These are phyloP conservation scores for Mycena venus DNA, from an alignment of 768 basidiomycete species.

Conservation along the genomic window DNA sequence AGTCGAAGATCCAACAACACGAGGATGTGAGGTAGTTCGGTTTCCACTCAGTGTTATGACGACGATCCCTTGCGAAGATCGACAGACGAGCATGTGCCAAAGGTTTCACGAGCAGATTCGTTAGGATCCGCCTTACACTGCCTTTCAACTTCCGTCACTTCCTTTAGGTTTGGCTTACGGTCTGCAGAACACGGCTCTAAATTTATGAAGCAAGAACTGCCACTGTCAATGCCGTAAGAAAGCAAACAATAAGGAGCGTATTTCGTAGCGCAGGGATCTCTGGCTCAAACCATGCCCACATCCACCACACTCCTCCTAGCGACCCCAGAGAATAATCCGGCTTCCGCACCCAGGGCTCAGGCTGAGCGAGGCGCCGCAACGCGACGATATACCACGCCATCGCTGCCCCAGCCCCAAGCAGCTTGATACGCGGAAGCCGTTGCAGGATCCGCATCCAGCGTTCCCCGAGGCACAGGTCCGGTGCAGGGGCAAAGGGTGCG, in stretches of 20 bases:
- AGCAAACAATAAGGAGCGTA: not conserved
- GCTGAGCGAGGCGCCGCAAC: slow-evolving; percentile 64
- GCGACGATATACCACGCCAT: slow-evolving; percentile 78
- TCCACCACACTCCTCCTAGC: slow-evolving; percentile 53
- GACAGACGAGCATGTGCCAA: too few species aligned
- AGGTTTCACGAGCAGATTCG: too few species aligned
- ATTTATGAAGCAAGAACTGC: too few species aligned
- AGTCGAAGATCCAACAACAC: too few species aligned
- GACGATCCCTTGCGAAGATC: too few species aligned
- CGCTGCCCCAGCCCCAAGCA: slow-evolving; percentile 74
- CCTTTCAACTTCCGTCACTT: too few species aligned
- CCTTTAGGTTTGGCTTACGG: too few species aligned
- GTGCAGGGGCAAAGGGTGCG: slow-evolving; percentile 55
- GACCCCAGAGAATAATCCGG: slow-evolving; percentile 48
- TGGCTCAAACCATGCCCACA: slow-evolving; percentile 61
- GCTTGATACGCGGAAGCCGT: slow-evolving; percentile 60
- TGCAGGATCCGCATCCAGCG: slow-evolving; percentile 43
- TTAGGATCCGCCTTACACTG: too few species aligned
- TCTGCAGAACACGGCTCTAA: too few species aligned
- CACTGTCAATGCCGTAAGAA: not conserved
- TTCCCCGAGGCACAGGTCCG: slow-evolving; percentile 41
- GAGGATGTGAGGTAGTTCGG: too few species aligned
- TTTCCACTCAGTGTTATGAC: too few species aligned
- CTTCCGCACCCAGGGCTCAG: not conserved
- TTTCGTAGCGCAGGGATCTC: not conserved